Percentiles rank a stretch among this genome's conserved stretches.
phyloP scores from a whole-genome alignment of 176 grass and related monocot species.

The Eremochloa ophiuroides region DNA sequence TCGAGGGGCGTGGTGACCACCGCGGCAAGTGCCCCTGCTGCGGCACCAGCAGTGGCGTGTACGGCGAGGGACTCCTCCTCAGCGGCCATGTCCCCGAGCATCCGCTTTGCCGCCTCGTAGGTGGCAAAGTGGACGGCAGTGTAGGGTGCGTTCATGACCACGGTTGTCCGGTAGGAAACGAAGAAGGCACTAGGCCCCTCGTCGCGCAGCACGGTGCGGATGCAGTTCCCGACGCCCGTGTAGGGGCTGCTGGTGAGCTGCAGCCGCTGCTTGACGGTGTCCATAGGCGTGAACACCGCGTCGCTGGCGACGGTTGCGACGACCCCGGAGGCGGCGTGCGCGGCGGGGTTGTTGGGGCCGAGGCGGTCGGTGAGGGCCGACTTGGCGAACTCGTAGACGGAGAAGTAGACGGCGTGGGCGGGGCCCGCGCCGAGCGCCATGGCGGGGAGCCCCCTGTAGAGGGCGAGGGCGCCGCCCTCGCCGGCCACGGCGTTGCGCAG shows the following conservation, averaged over 20 bases:
- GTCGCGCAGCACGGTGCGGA: conserved; percentile 63
- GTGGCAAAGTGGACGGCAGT: conserved; percentile 82
- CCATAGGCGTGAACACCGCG: conserved; percentile 87
- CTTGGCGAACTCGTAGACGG: conserved; percentile 81
- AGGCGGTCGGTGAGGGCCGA: conserved; percentile 43
- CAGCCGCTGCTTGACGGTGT: conserved; percentile 90
- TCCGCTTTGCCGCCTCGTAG: conserved; percentile 77
- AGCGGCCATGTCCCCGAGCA: conserved; percentile 53
- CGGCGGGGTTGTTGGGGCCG: conserved; percentile 70
- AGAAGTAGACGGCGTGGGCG: conserved; percentile 91
- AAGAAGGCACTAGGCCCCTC: conserved; percentile 70
- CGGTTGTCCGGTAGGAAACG: conserved; percentile 70
- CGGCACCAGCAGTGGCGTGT: conserved; percentile 79
- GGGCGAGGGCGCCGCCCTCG: conserved; percentile 44
- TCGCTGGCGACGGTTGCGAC: conserved; percentile 77
- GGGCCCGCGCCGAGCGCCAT: conserved; percentile 86
- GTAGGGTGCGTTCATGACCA: conserved; percentile 86
- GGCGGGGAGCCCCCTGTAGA: conserved; percentile 81
- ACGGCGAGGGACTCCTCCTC: conserved; percentile 71
- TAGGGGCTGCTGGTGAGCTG: conserved; percentile 92
- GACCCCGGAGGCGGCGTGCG: conserved; percentile 70
- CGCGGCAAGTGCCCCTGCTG: conserved; percentile 64
- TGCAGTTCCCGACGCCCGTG: conserved; percentile 60
- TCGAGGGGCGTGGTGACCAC: conserved; percentile 71
- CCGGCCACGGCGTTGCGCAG: conserved; percentile 37